These are phyloP conservation scores for Populus davidiana DNA, from an alignment of 345 rosid genomes.

Conservation along the genomic window DNA sequence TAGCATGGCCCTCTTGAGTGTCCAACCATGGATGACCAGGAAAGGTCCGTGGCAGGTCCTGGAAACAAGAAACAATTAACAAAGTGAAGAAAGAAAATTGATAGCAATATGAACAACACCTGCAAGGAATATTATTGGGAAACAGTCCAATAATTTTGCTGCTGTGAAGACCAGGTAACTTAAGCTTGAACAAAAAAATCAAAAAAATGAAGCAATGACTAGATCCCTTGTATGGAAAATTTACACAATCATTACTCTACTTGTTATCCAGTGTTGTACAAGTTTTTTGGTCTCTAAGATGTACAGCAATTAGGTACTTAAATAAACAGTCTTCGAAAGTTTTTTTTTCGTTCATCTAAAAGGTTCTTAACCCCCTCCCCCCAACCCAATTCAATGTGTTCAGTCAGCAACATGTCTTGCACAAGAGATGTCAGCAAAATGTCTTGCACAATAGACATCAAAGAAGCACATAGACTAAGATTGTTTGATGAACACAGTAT, in stretches of 20 bases:
- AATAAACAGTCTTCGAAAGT: neutral
- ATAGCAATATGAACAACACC: neutral
- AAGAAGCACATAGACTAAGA: neutral
- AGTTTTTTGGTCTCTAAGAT: neutral
- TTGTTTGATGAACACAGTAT: neutral
- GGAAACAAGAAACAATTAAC: conserved; percentile 22
- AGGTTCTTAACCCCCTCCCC: neutral
- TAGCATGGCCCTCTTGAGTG: conserved; percentile 94
- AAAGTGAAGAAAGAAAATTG: neutral
- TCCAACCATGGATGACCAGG: conserved; percentile 99
- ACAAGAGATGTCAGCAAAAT: conserved; percentile 1
- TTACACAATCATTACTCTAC: conserved; percentile 1
- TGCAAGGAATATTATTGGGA: neutral
- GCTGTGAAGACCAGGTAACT: neutral
- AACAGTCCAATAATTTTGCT: neutral
- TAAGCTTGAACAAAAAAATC: neutral
- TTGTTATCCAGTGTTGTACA: neutral
- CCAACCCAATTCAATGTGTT: neutral
- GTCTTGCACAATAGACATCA: neutral
- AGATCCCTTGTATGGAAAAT: neutral
- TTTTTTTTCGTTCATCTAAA: neutral
- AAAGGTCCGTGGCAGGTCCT: conserved; percentile 97
- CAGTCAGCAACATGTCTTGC: neutral
- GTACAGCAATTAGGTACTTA: neutral
- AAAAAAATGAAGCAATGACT: neutral